A percentile compares a stretch with the other conserved stretches of the same genome.
Conservation (phyloP, 2,329 filamentous ascomycete genomes). For the Hawksworthiomyces lignivorus region DNA sequence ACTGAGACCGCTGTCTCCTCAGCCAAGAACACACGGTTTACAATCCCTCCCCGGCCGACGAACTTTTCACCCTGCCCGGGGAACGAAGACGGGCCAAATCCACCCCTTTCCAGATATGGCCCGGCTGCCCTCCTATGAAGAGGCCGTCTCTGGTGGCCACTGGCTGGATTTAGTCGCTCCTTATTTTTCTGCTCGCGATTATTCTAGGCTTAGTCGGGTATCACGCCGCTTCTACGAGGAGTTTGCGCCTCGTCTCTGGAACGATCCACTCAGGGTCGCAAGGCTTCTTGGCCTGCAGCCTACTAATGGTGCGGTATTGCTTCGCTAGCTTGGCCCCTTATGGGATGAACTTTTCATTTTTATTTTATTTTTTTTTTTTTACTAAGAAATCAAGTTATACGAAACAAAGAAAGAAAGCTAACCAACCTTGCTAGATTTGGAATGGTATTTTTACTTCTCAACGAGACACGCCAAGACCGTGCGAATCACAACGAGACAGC, state of each 20-base stretch:
- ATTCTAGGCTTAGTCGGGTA: constrained; percentile 41
- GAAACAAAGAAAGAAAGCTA: too few species aligned
- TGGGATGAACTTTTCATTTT: not conserved
- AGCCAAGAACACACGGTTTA: too few species aligned
- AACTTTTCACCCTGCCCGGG: not conserved
- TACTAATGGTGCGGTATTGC: constrained; percentile 21
- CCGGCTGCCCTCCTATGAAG: constrained; percentile 44
- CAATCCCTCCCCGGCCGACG: too few species aligned
- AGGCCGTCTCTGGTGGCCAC: constrained; percentile 38
- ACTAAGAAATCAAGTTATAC: too few species aligned
- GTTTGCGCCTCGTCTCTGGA: constrained; percentile 48
- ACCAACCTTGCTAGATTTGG: constrained; percentile 30
- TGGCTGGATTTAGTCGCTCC: constrained; percentile 43
- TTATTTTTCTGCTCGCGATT: constrained; percentile 34
- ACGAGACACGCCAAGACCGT: constrained; percentile 28
- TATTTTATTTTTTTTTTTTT: constrained; percentile 1
- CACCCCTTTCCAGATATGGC: constrained; percentile 19
- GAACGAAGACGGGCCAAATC: not conserved
- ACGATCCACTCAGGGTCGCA: constrained; percentile 35
- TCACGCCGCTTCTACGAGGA: constrained; percentile 36
- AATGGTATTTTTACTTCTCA: constrained; percentile 42
- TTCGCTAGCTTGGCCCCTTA: too few species aligned
- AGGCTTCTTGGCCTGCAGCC: constrained; percentile 33
- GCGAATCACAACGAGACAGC: constrained; percentile 29
- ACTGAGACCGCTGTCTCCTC: too few species aligned